Conservation (phyloP, 768 basidiomycete species). For the Pluteus cervinus region DNA sequence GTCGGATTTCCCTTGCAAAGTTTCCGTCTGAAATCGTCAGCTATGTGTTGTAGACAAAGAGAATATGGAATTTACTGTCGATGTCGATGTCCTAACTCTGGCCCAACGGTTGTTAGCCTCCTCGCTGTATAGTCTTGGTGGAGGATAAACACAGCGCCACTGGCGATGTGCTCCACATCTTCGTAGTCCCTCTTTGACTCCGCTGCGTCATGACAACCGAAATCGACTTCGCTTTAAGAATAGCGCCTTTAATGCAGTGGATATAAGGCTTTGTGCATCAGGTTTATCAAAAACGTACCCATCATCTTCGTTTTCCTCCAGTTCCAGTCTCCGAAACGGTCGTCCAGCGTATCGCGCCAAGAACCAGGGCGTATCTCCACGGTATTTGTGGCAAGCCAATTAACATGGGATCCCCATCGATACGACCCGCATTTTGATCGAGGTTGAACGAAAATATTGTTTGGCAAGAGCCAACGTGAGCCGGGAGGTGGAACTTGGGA, state of each 20-base stretch:
- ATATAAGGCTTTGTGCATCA: not conserved
- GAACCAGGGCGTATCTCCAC: slow-evolving; percentile 30
- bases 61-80: slow-evolving; percentile 13
- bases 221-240: not conserved
- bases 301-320: slow-evolving; percentile 16
- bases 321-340: slow-evolving; percentile 20
- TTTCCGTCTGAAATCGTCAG: slow-evolving; percentile 10
- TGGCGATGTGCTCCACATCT: too few relatives aligned
- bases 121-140: slow-evolving; percentile 11
- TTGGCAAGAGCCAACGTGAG: slow-evolving; percentile 18
- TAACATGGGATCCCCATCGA: slow-evolving; percentile 26
- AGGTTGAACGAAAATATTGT: slow-evolving; percentile 16
- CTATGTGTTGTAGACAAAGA: not conserved
- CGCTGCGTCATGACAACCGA: too few relatives aligned
- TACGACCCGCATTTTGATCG: slow-evolving; percentile 16
- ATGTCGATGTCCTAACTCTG: slow-evolving; percentile 15
- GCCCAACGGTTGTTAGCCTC: slow-evolving; percentile 9
- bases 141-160: too few relatives aligned
- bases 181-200: too few relatives aligned
- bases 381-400: slow-evolving; percentile 20
- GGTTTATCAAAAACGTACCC: not conserved
- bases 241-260: not conserved
- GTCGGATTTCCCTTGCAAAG: slow-evolving; percentile 9
- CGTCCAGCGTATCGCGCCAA: slow-evolving; percentile 18
- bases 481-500: slow-evolving; percentile 24